A percentile compares a stretch with the other conserved stretches of the same genome.
Evolutionary conservation across 306 rosid genomes (phyloP).

Genomic region (Abrus pulchellus): DNA sequence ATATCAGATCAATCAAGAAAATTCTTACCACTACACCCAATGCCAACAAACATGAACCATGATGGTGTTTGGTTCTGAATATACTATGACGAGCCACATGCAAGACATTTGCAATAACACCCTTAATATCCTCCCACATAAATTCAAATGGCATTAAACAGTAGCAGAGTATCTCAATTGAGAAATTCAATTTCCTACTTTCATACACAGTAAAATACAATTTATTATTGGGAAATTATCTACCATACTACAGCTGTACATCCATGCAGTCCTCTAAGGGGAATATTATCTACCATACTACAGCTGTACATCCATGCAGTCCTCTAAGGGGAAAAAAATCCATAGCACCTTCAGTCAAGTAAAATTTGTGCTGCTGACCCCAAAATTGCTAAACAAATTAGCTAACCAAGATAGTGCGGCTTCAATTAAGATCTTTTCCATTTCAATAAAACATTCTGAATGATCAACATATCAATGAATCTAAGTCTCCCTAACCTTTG

Average conservation of each 20-base stretch:
- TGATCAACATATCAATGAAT: conserved; percentile 16
- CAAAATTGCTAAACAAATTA: conserved; percentile 13
- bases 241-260: conserved; percentile 11
- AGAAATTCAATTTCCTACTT: conserved; percentile 28
- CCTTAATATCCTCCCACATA: conserved; percentile 15
- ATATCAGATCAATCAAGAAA: conserved; percentile 45
- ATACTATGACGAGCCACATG: conserved; percentile 27
- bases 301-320: not conserved
- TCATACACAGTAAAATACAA: conserved; percentile 16
- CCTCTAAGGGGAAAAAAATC: not conserved
- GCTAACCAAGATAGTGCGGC: conserved; percentile 13
- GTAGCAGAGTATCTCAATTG: not conserved
- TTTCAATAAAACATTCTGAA: conserved; percentile 14
- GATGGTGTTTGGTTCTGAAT: conserved; percentile 18
- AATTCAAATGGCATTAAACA: conserved; percentile 26
- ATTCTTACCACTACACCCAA: not conserved
- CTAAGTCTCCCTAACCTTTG: not conserved
- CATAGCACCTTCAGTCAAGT: not conserved
- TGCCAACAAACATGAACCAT: not conserved
- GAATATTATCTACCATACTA: conserved; percentile 35
- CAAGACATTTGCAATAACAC: not conserved
- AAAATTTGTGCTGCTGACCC: conserved; percentile 4
- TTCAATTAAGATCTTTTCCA: conserved; percentile 9
- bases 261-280: not conserved
- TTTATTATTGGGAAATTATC: conserved; percentile 13